These are phyloP conservation scores for Cornus controversa DNA, from an alignment of 148 eudicot species.

Conservation along the genomic window DNA sequence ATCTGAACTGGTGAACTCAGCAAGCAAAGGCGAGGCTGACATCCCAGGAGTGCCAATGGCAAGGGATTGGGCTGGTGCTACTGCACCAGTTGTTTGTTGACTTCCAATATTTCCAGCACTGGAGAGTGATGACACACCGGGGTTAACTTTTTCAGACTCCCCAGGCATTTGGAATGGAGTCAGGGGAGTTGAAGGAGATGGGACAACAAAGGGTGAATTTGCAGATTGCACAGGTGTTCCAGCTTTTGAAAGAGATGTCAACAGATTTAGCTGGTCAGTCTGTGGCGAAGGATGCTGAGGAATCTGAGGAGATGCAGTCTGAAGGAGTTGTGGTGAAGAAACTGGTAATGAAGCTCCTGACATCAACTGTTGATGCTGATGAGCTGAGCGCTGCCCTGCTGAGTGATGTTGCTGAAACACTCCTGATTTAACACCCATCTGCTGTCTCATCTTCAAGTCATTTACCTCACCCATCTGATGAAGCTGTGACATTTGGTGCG, in stretches of 20 bases:
- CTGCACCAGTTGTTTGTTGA: conserved; percentile 50
- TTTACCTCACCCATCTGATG: conserved; percentile 66
- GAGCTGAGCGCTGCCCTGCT: conserved; percentile 50
- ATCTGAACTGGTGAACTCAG: conserved; percentile 71
- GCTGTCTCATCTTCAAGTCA: conserved; percentile 72
- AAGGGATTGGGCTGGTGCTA: conserved; percentile 68
- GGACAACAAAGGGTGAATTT: conserved; percentile 71
- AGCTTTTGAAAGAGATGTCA: conserved; percentile 44
- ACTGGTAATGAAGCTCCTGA: conserved; percentile 59
- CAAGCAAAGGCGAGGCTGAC: conserved; percentile 93
- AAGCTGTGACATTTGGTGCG: conserved; percentile 62
- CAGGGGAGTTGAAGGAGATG: conserved; percentile 74
- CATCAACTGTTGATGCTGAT: conserved; percentile 69
- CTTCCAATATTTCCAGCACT: conserved; percentile 56
- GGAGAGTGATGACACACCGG: conserved; percentile 60
- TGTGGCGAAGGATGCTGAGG: conserved; percentile 86
- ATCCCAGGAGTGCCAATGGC: conserved; percentile 97
- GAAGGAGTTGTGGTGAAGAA: conserved; percentile 75
- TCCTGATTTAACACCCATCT: conserved; percentile 59
- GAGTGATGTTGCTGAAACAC: conserved; percentile 65
- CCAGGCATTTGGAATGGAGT: conserved; percentile 86
- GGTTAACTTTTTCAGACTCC: conserved; percentile 66
- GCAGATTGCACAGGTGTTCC: conserved; percentile 88
- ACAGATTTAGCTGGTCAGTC: conserved; percentile 72
- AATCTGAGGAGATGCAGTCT: conserved; percentile 71